Evolutionary conservation across 176 grass and related monocot species (phyloP).

Genomic region (Oryza meridionalis): DNA sequence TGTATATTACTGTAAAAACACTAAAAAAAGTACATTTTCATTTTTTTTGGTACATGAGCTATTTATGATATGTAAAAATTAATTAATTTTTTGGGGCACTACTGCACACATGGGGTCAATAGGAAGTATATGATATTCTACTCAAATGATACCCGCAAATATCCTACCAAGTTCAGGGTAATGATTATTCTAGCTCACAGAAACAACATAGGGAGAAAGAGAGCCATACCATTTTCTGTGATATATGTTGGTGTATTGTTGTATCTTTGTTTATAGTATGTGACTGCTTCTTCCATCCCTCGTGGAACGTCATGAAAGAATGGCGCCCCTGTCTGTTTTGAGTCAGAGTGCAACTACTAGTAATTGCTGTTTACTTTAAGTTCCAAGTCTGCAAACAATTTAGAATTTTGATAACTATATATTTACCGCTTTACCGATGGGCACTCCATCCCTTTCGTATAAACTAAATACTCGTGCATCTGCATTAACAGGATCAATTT

Average conservation of each 20-base stretch:
- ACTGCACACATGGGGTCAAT: background rate
- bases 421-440: constrained; percentile 53
- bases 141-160: no score
- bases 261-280: constrained; percentile 77
- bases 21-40: no score
- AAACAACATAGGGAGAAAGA: background rate
- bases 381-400: background rate
- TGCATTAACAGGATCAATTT: constrained; percentile 35
- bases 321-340: constrained; percentile 57
- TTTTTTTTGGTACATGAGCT: no score
- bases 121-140: background rate
- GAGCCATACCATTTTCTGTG: constrained; percentile 67
- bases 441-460: constrained; percentile 41
- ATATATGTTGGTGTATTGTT: constrained; percentile 68
- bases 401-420: background rate
- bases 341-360: background rate
- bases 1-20: no score
- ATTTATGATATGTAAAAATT: background rate
- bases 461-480: constrained; percentile 42
- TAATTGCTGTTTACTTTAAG: background rate
- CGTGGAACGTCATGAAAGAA: constrained; percentile 45
- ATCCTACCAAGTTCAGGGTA: no score
- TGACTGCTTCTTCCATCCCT: constrained; percentile 60
- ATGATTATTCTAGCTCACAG: constrained; percentile 1
- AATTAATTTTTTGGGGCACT: background rate